Evolutionary conservation across 2,329 filamentous ascomycete genomes (phyloP), one percentile per base, ranked within the genome.

Genomic region (Clarireedia sp.): DNA sequence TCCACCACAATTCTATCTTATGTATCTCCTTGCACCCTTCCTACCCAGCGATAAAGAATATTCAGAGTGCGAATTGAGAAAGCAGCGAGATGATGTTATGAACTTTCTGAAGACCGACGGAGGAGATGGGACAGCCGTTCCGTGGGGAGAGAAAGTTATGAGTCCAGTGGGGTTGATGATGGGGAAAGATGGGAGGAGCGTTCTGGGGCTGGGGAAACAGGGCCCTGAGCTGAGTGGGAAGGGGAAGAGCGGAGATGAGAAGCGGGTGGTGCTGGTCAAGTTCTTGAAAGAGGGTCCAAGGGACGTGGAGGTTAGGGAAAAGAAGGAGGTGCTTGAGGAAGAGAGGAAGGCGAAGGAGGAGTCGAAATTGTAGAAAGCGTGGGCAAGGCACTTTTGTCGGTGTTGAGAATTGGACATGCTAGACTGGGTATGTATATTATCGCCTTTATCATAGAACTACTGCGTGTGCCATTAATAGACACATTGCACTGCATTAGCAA

Each of bases 1-100:
- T 67, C 94, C 94, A 3, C 94, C 94, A 0, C 94, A 97, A 67
- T 86, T 85, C 67, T 90, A 87, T 70, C 78, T 94, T 3, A 75
- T 90, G 10, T 72, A 77, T 36, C 71, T 87, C 0, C 70, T 89
- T 2, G 69, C 78, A 0, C 72, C 71, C 2, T 81, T 83, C 62
- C 71, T 87, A 16, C 68, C 66, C 0, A 26, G 16, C 5, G 5
- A 8, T 41, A 17, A n/a, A 41, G 38, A n/a, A 41, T 19, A 64
- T 60, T 16, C 59, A 19, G 3, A 10, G 0, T 46, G 55, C 29
- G 67, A 70, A 4, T 60, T 83, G 66, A 67, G 73, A 37, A 61
- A 63, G 0, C 79, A 86, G 64, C 70, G 83, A 9, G 69, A 77
- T 17, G 68, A 67, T 33, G 74, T 90, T 8, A 59, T 81, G 0